Evolutionary conservation across 768 basidiomycete genomes (phyloP).

Genomic region (Mycena floridula): DNA sequence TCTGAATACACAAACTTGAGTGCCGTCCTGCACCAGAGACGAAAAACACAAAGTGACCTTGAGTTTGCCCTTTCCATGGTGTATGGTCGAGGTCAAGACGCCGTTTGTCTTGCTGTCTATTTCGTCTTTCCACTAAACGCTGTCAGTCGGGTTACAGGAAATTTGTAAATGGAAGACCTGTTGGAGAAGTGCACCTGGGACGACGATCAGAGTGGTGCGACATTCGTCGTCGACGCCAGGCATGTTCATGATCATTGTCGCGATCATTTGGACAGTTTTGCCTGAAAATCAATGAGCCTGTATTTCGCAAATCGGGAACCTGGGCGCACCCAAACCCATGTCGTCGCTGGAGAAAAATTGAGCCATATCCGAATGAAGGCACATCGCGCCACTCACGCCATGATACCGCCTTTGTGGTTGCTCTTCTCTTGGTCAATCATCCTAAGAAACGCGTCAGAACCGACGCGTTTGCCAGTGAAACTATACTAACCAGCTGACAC

Average conservation of each 20-base stretch:
- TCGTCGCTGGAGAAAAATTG: constrained; percentile 47
- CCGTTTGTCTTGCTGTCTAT: constrained; percentile 61
- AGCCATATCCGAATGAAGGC: too few relatives aligned
- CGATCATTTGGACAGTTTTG: constrained; percentile 79
- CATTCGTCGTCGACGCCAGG: constrained; percentile 38
- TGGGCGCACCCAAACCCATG: constrained; percentile 58
- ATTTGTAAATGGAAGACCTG: constrained; percentile 35
- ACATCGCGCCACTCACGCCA: constrained; percentile 41
- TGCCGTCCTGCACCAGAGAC: too few relatives aligned
- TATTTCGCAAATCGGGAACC: constrained; percentile 10
- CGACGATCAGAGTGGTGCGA: constrained; percentile 65
- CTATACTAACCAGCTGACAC: constrained; percentile 77
- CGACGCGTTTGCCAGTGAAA: too few relatives aligned
- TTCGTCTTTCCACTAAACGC: constrained; percentile 74
- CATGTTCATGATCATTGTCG: constrained; percentile 65
- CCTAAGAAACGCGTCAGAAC: too few relatives aligned
- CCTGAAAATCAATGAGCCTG: too few relatives aligned
- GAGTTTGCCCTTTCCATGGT: constrained; percentile 67
- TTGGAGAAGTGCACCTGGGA: constrained; percentile 67
- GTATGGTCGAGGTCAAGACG: constrained; percentile 56
- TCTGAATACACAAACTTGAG: too few relatives aligned
- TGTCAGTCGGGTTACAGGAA: not conserved
- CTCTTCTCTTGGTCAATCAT: constrained; percentile 62
- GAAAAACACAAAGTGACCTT: constrained; percentile 26
- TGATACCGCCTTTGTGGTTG: constrained; percentile 52